phyloP scores from a whole-genome alignment of 106 monocot species.

The Acorus gramineus region DNA sequence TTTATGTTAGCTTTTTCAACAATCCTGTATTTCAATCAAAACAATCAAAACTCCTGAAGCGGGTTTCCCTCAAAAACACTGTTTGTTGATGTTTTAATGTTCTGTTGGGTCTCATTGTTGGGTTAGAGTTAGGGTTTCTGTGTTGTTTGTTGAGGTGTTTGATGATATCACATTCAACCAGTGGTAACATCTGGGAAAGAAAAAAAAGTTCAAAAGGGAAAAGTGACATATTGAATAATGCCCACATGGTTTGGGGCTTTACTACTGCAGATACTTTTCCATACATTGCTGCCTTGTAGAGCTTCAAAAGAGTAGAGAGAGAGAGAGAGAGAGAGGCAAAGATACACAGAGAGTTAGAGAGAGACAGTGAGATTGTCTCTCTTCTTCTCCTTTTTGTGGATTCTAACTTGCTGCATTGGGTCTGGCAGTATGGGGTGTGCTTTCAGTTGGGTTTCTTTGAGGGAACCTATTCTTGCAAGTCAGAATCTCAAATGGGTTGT shows the following conservation, averaged over 20 bases:
- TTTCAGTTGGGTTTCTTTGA: constrained; percentile 1
- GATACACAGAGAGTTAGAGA: too few species aligned
- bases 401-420: constrained; percentile 7
- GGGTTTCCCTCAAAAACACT: too few species aligned
- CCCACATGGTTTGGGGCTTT: constrained; percentile 26
- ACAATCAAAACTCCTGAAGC: too few species aligned
- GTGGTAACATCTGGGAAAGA: constrained; percentile 6
- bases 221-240: constrained; percentile 12
- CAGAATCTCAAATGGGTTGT: constrained; percentile 9
- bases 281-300: constrained; percentile 14
- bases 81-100: too few species aligned
- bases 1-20: too few species aligned
- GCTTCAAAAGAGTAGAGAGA: not conserved
- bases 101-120: too few species aligned
- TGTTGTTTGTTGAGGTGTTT: too few species aligned
- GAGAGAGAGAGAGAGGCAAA: constrained; percentile 5
- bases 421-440: not conserved
- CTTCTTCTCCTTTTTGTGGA: not conserved
- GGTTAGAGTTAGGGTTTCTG: too few species aligned
- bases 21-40: too few species aligned
- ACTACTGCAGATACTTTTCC: constrained; percentile 19
- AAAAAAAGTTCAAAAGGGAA: constrained; percentile 8
- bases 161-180: constrained; percentile 2
- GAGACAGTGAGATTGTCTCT: constrained; percentile 2
- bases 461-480: not conserved